Conservation (phyloP, 345 rosid species). For the Eucalyptus dawsonii region DNA sequence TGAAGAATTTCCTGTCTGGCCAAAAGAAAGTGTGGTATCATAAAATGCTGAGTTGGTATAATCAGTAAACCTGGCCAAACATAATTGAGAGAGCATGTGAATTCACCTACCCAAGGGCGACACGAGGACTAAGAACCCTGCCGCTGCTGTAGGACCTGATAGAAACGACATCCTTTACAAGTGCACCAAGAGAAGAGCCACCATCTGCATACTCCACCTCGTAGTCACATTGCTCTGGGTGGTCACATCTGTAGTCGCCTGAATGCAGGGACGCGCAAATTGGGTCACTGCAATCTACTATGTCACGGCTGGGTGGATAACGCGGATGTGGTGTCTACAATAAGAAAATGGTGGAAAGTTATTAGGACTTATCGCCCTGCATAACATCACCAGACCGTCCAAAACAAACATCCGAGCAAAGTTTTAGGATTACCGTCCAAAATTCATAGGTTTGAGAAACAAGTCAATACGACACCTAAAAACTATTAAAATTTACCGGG, state of each 20-base stretch:
- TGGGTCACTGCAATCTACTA: no score
- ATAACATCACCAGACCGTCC: background rate
- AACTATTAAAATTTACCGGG: constrained; percentile 15
- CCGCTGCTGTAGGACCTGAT: background rate
- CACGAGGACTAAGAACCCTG: constrained; percentile 30
- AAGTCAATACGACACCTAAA: background rate
- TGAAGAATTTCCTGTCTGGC: no score
- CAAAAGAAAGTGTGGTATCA: no score
- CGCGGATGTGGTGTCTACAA: no score
- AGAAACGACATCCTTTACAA: accelerated
- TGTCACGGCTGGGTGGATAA: no score
- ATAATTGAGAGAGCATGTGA: background rate
- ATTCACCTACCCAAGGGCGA: constrained; percentile 58
- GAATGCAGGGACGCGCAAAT: no score
- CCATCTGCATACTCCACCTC: no score
- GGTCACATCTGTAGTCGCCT: no score
- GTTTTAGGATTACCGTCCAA: background rate
- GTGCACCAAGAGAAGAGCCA: accelerated
- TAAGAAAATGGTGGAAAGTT: no score
- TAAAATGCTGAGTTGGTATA: no score
- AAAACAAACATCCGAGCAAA: background rate
- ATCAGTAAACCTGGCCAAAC: accelerated
- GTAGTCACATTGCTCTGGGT: no score
- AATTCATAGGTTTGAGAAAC: background rate
- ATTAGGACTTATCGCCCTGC: background rate